A percentile compares a stretch with the other conserved stretches of the same genome.
phyloP scores from a whole-genome alignment of 441 rosid genomes.

The Brassica balearica region DNA sequence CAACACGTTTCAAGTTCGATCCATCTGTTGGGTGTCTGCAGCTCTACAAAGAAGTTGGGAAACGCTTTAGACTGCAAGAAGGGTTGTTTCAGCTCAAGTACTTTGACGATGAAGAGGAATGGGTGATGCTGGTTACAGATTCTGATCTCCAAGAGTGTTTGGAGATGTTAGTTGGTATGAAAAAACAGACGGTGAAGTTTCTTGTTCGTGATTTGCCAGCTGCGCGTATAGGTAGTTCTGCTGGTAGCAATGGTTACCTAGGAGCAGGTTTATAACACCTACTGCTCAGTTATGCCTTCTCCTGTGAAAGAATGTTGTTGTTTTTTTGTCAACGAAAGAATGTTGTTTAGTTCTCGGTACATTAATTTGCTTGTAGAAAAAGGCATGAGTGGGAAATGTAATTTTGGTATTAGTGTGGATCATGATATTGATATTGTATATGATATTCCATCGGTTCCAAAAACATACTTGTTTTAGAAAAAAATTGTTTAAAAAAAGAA shows the following conservation, averaged over 20 bases:
- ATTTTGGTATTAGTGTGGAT: no score
- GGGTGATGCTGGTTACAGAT: conserved; percentile 85
- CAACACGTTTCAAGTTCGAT: conserved; percentile 80
- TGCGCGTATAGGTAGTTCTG: conserved; percentile 68
- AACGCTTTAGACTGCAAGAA: conserved; percentile 65
- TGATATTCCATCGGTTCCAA: no score
- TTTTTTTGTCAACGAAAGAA: not conserved
- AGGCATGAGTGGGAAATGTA: no score
- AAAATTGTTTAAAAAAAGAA: no score
- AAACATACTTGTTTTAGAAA: no score
- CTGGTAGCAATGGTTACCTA: conserved; percentile 64
- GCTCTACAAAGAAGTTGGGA: conserved; percentile 76
- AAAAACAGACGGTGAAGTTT: conserved; percentile 67
- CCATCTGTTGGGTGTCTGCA: conserved; percentile 63
- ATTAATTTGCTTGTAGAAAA: conserved; percentile 17
- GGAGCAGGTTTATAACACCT: conserved; percentile 45
- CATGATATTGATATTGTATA: no score
- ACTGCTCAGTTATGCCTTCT: not conserved
- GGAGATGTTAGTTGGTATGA: conserved; percentile 63
- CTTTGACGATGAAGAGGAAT: conserved; percentile 90
- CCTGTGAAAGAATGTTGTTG: not conserved
- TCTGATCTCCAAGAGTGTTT: conserved; percentile 88
- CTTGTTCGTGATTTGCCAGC: conserved; percentile 63
- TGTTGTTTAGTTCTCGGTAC: conserved; percentile 22
- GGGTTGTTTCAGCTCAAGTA: conserved; percentile 86